Conservation (phyloP, 768 basidiomycete species). For the Suillus variegatus region DNA sequence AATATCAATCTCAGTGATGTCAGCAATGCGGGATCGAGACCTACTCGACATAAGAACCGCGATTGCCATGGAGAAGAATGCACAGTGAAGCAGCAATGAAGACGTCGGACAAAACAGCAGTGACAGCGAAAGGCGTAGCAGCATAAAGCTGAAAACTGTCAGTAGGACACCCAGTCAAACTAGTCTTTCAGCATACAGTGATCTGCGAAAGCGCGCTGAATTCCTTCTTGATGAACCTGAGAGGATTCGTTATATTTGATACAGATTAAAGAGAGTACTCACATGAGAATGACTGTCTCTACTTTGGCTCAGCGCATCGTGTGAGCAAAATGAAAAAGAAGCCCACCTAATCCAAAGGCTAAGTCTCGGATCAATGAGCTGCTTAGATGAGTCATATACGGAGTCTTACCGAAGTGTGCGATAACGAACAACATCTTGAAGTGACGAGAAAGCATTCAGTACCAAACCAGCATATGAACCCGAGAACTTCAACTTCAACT, state of each 20-base stretch:
- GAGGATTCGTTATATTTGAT: neutral
- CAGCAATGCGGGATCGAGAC: neutral
- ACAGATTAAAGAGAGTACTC: neutral
- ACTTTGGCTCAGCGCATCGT: neutral
- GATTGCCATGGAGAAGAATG: slow-evolving; percentile 40
- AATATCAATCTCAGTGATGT: neutral
- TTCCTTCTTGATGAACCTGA: slow-evolving; percentile 40
- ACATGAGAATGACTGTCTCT: slow-evolving; percentile 16
- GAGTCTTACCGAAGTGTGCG: slow-evolving; percentile 42
- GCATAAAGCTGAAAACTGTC: slow-evolving; percentile 31
- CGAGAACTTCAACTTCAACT: neutral
- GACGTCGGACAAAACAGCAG: slow-evolving; percentile 46
- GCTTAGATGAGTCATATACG: slow-evolving; percentile 21
- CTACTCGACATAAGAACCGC: slow-evolving; percentile 39
- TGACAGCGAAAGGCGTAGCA: slow-evolving; percentile 46
- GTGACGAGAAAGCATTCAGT: neutral
- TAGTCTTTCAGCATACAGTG: slow-evolving; percentile 27
- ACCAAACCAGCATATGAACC: neutral
- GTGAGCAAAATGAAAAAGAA: neutral
- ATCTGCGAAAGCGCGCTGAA: slow-evolving; percentile 39
- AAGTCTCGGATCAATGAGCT: neutral
- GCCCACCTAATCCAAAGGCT: slow-evolving; percentile 40
- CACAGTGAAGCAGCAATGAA: slow-evolving; percentile 45
- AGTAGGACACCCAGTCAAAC: neutral
- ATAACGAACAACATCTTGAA: slow-evolving; percentile 32